Evolutionary conservation across 176 grass and related monocot genomes (phyloP), one percentile per base, ranked within the genome.

Genomic region (Otatea glauca): DNA sequence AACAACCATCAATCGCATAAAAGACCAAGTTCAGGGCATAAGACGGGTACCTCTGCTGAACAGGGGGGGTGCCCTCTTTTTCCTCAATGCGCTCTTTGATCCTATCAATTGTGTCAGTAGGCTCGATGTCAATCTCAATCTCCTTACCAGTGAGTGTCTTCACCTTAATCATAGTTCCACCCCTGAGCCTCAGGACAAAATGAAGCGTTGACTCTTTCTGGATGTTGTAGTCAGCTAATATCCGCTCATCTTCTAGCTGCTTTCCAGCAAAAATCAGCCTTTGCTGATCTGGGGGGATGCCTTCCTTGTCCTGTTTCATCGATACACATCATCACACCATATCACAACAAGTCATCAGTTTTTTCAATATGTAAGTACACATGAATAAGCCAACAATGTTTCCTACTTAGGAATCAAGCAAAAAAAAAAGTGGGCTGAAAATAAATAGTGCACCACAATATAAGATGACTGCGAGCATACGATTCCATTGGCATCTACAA

Each of bases 21-120:
- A 66, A 37, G 5, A 51, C 18, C 27, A 66, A 48, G 61, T 79
- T 66, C 24, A 66, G 3, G 5, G 27, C 62, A 79, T 66, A 49
- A 55, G 60, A 65, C 50, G 24, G 7, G 35, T 58, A 85, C 91
- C 91, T 92, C 61, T 89, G 91, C 79, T 89, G 84, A 62, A 92
- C 87, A 39, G 75, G 91, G 24, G 87, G 87, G 59, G 81, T 92
- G 27, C 88, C 88, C 83, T 92, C 87, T 75, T 81, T 84, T 77
- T 87, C 91, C 84, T 90, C 80, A n/a, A 87, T 47, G 2, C 70
- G 53, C 70, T 92, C 87, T 75, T 92, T 87, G 83, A 92, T 88
- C 45, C 83, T 70, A 73, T 89, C 78, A 49, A 89, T 76, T 27
- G 83, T 86, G 75, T 89, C 74, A 1, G 77, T 86, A 48, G 77